A percentile compares a stretch with the other conserved stretches of the same genome.
These are phyloP conservation scores for Aaosphaeria pasadenensis DNA, from an alignment of 2,329 filamentous ascomycete species.

Conservation along the genomic window DNA sequence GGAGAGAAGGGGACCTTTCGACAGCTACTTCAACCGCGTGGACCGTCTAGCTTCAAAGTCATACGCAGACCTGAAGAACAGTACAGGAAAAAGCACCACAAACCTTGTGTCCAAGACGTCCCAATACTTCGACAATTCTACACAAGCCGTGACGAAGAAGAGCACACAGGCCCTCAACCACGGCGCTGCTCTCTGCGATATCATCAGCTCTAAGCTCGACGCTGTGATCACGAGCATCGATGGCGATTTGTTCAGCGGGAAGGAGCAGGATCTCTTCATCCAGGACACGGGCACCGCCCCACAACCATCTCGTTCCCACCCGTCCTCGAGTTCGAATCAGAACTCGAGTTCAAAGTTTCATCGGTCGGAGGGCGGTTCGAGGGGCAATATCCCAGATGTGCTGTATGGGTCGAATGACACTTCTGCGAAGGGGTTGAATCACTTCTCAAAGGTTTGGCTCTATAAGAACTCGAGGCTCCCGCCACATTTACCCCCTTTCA, in stretches of 20 bases:
- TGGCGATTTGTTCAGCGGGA: slow-evolving; percentile 53
- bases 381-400: background rate
- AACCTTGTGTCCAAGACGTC: slow-evolving; percentile 15
- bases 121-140: slow-evolving; percentile 28
- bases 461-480: slow-evolving; percentile 78
- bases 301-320: background rate
- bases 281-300: background rate
- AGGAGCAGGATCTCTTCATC: slow-evolving; percentile 50
- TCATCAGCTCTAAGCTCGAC: slow-evolving; percentile 62
- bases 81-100: slow-evolving; percentile 21
- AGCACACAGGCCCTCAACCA: slow-evolving; percentile 38
- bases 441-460: slow-evolving; percentile 71
- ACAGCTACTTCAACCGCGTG: slow-evolving; percentile 10
- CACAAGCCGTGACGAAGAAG: slow-evolving; percentile 25
- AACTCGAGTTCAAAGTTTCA: background rate
- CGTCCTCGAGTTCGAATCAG: background rate
- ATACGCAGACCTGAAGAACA: slow-evolving; percentile 22
- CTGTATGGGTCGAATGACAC: background rate
- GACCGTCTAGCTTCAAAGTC: slow-evolving; percentile 29
- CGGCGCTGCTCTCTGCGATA: slow-evolving; percentile 51
- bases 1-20: background rate
- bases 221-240: slow-evolving; percentile 71
- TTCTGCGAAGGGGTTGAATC: slow-evolving; percentile 22
- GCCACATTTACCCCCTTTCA: slow-evolving; percentile 62
- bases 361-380: background rate